These are phyloP conservation scores for Xanthoconium stramineum DNA, from an alignment of 768 basidiomycete genomes.

Conservation along the genomic window DNA sequence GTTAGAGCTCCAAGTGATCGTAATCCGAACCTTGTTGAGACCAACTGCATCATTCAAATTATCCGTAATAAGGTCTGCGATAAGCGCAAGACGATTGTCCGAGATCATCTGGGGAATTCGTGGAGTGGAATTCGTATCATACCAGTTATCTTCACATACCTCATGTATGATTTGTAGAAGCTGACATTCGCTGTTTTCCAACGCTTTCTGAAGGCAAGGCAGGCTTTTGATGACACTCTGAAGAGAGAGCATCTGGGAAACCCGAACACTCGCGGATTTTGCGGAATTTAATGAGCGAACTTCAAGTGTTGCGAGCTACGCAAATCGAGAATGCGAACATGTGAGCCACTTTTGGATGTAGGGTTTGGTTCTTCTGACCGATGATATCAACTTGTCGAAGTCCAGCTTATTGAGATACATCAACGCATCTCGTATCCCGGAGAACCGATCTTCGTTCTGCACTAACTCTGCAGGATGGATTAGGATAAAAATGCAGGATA, in stretches of 20 bases:
- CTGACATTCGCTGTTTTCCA: constrained; percentile 54
- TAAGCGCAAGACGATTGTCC: constrained; percentile 65
- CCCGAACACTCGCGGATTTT: constrained; percentile 64
- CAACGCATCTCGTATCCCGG: constrained; percentile 63
- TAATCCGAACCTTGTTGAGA: constrained; percentile 49
- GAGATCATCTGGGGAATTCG: constrained; percentile 55
- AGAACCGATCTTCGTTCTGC: constrained; percentile 71
- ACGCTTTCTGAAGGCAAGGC: constrained; percentile 58
- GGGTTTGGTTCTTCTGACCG: constrained; percentile 37
- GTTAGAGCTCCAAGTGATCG: background rate
- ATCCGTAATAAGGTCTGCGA: constrained; percentile 55
- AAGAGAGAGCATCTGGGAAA: constrained; percentile 77
- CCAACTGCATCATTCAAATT: constrained; percentile 72
- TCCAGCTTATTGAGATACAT: constrained; percentile 77
- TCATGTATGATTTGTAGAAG: constrained; percentile 61
- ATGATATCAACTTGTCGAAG: constrained; percentile 80
- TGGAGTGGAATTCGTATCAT: background rate
- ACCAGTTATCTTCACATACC: constrained; percentile 33
- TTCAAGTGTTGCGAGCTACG: constrained; percentile 65
- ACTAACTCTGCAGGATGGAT: constrained; percentile 56
- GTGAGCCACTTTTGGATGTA: background rate
- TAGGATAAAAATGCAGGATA: background rate
- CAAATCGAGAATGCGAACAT: too few relatives aligned
- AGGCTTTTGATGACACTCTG: constrained; percentile 68
- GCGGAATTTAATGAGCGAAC: constrained; percentile 49